phyloP scores from a whole-genome alignment of 805 yeast species.

The Tetrapisispora fleetii region DNA sequence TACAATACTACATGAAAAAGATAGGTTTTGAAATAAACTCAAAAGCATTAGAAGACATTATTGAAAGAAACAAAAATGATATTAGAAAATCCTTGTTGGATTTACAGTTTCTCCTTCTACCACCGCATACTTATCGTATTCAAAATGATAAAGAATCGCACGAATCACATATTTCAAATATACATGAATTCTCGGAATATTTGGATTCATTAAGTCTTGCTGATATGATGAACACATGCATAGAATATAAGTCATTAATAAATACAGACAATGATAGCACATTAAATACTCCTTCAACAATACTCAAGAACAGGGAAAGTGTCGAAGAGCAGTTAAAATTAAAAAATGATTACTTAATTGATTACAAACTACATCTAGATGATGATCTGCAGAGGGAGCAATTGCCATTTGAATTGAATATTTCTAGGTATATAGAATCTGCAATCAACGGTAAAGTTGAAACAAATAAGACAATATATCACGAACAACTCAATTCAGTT shows the following conservation, averaged over 20 bases:
- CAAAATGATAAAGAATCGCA: neutral
- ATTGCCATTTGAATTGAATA: conserved; percentile 19
- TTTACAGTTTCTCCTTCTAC: conserved; percentile 31
- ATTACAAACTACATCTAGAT: conserved; percentile 17
- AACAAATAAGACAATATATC: neutral
- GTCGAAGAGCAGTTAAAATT: conserved; percentile 17
- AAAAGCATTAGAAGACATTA: conserved; percentile 23
- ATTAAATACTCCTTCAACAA: conserved; percentile 10
- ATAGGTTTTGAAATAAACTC: conserved; percentile 29
- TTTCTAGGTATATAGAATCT: conserved; percentile 7
- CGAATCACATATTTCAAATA: neutral
- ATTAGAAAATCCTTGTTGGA: conserved; percentile 38
- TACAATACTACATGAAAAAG: conserved; percentile 21
- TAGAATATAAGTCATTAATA: conserved; percentile 15
- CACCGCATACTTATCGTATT: conserved; percentile 5
- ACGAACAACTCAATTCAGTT: neutral
- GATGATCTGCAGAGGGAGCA: conserved; percentile 9
- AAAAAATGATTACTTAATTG: conserved; percentile 21
- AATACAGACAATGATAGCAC: conserved; percentile 17
- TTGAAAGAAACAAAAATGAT: conserved; percentile 30
- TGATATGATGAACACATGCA: conserved; percentile 11
- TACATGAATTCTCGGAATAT: neutral
- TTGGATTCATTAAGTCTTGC: conserved; percentile 13
- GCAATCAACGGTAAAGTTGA: neutral
- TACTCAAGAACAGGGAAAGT: neutral